Conservation (phyloP, 192 early-diverging fungal genomes). For the Coemansia sp. region DNA sequence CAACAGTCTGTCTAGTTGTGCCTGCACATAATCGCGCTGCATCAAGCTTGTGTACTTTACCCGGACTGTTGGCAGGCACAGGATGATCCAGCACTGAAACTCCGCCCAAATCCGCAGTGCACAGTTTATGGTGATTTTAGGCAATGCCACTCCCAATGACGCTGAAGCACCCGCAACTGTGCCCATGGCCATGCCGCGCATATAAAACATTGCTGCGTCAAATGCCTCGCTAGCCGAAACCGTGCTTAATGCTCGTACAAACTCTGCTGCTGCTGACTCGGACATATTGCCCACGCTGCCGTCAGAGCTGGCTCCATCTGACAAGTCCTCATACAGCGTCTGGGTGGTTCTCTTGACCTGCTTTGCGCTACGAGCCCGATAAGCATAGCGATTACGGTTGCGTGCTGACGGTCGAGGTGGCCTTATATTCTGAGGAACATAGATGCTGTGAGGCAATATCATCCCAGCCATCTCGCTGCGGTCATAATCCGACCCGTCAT, state of each 20-base stretch:
- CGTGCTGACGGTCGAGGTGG: no score
- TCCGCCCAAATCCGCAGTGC: constrained; percentile 29
- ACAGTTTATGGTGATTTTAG: constrained; percentile 5
- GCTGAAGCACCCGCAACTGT: background rate
- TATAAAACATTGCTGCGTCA: background rate
- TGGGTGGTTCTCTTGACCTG: background rate
- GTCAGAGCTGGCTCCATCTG: background rate
- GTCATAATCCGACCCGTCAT: constrained; percentile 1
- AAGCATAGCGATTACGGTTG: background rate
- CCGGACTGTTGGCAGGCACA: background rate
- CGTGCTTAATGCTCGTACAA: background rate
- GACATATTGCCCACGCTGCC: background rate
- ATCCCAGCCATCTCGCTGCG: background rate
- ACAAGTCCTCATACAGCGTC: background rate
- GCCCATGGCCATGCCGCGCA: constrained; percentile 12
- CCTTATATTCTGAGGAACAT: no score
- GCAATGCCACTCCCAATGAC: background rate
- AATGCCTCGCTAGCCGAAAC: constrained; percentile 8
- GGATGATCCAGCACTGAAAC: constrained; percentile 23
- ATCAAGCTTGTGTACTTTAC: background rate
- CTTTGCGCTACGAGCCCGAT: background rate
- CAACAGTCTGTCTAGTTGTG: constrained; percentile 1
- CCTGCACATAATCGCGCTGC: background rate
- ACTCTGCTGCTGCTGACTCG: constrained; percentile 5
- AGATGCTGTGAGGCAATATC: no score